Percentiles rank a stretch among this genome's conserved stretches.
These are phyloP conservation scores for Colletotrichum neosansevieriae DNA, from an alignment of 2,329 filamentous ascomycete species.

Conservation along the genomic window DNA sequence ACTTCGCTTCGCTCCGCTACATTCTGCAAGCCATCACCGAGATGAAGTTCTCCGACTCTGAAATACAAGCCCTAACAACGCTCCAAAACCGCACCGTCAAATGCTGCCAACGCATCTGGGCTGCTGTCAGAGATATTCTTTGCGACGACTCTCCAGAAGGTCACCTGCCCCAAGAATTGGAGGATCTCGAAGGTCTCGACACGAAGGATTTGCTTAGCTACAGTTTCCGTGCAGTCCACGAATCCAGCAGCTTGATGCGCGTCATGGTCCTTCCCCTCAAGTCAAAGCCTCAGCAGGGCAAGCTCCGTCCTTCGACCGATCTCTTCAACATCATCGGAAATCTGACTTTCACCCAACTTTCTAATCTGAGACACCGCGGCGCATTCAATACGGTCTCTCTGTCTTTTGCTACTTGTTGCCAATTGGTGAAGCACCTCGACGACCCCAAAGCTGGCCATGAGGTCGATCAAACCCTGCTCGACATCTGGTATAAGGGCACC, in stretches of 20 bases:
- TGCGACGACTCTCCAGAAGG: slow-evolving; percentile 97
- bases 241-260: slow-evolving; percentile 84
- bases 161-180: slow-evolving; percentile 81
- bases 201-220: slow-evolving; percentile 94
- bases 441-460: slow-evolving; percentile 38
- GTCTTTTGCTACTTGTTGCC: slow-evolving; percentile 86
- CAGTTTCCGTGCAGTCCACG: slow-evolving; percentile 94
- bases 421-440: slow-evolving; percentile 66
- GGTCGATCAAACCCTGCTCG: slow-evolving; percentile 62
- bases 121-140: slow-evolving; percentile 78
- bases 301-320: slow-evolving; percentile 61
- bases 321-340: slow-evolving; percentile 77
- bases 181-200: slow-evolving; percentile 76
- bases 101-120: slow-evolving; percentile 80
- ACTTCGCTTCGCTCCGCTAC: slow-evolving; percentile 74
- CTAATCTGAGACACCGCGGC: slow-evolving; percentile 86
- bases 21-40: slow-evolving; percentile 65
- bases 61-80: slow-evolving; percentile 51
- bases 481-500: slow-evolving; percentile 79
- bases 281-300: slow-evolving; percentile 56
- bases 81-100: slow-evolving; percentile 69
- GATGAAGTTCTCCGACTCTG: slow-evolving; percentile 52
- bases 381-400: slow-evolving; percentile 94
- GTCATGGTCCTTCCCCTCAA: slow-evolving; percentile 68
- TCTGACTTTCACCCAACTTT: slow-evolving; percentile 84